These are phyloP conservation scores for Entomortierella parvispora DNA, from an alignment of 192 early-diverging fungal genomes.

Conservation along the genomic window DNA sequence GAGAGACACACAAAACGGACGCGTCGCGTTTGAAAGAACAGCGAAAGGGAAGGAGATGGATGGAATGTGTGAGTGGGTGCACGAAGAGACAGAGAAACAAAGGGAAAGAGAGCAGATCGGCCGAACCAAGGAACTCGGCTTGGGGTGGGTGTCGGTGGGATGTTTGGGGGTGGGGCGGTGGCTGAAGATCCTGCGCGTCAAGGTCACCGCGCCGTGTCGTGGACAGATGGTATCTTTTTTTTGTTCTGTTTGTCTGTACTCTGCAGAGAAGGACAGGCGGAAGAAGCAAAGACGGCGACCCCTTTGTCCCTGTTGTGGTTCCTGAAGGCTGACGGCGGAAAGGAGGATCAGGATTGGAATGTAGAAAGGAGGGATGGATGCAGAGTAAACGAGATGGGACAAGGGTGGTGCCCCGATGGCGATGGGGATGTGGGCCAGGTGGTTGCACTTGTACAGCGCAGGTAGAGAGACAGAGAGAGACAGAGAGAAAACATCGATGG, in stretches of 20 bases:
- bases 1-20: neutral
- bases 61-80: neutral
- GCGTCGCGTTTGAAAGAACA: neutral
- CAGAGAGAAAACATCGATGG: neutral
- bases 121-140: too few relatives aligned
- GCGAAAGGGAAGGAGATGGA: conserved; percentile 2
- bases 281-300: too few relatives aligned
- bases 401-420: neutral
- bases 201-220: too few relatives aligned
- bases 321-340: neutral
- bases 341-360: neutral
- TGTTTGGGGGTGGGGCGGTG: too few relatives aligned
- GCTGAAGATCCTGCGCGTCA: too few relatives aligned
- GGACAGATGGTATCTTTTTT: too few relatives aligned
- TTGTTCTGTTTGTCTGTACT: too few relatives aligned
- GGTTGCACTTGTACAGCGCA: too few relatives aligned
- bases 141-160: too few relatives aligned
- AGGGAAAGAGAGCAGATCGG: too few relatives aligned
- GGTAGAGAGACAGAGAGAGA: neutral
- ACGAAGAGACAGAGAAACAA: neutral
- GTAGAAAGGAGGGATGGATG: neutral
- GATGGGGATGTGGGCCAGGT: neutral
- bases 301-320: too few relatives aligned
- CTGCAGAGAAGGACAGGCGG: too few relatives aligned
- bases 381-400: neutral